Conservation (phyloP, 2,329 filamentous ascomycete genomes). For the Hypomyces perniciosus region DNA sequence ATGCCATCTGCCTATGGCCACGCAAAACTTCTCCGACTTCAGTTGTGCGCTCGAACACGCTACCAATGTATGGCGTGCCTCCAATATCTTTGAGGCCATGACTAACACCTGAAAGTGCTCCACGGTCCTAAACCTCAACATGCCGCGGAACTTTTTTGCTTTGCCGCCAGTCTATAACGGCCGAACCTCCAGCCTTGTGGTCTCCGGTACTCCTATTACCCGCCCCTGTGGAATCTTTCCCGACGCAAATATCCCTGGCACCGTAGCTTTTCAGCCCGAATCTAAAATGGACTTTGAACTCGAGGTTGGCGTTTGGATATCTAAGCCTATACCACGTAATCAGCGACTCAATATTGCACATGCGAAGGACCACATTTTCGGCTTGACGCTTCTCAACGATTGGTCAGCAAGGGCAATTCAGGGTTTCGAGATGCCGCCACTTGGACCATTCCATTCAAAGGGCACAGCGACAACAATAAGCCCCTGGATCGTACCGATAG, state of each 20-base stretch:
- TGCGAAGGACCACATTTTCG: constrained; percentile 62
- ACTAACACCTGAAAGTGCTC: neutral
- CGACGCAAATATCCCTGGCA: neutral
- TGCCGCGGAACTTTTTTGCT: constrained; percentile 57
- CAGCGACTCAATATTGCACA: constrained; percentile 54
- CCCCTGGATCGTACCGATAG: constrained; percentile 51
- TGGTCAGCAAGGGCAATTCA: constrained; percentile 55
- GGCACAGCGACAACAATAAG: constrained; percentile 50
- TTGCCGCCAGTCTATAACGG: constrained; percentile 71
- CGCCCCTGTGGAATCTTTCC: constrained; percentile 60
- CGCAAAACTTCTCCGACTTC: neutral
- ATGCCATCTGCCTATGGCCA: neutral
- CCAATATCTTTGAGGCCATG: neutral
- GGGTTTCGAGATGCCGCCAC: constrained; percentile 47
- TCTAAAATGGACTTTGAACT: constrained; percentile 60
- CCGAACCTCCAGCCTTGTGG: constrained; percentile 61
- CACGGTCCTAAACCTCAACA: neutral
- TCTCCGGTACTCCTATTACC: constrained; percentile 61
- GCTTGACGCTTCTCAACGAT: constrained; percentile 56
- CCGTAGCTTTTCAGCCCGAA: neutral
- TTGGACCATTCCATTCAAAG: constrained; percentile 55
- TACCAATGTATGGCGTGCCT: neutral
- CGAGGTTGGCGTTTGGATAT: constrained; percentile 64
- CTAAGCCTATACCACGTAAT: constrained; percentile 54
- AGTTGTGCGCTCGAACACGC: neutral